Evolutionary conservation across 495 filamentous ascomycete genomes (phyloP), one percentile per base, ranked within the genome.

Genomic region (Xylaria curta): DNA sequence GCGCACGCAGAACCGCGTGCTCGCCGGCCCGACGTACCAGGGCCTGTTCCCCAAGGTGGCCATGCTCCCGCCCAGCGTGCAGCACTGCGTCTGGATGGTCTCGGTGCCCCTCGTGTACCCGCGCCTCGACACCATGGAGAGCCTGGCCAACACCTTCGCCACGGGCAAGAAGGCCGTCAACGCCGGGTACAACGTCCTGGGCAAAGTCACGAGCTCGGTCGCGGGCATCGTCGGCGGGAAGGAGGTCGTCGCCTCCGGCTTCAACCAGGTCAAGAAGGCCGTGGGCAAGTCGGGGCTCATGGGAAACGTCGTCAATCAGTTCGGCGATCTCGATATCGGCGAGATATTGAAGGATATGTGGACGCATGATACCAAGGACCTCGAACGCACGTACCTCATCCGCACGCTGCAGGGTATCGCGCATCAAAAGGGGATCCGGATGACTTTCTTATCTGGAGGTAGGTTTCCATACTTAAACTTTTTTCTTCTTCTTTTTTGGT

Each of bases 361-460:
- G 96, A 99, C 97, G 21, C 96, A 99, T 78, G 95, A 98, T 66
- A 93, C 91, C 33, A 99, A 99, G 88, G 96, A 99, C 73, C 89
- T 99, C 63, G 96, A 99, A 80, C 89, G 96, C 68, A 99, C 96
- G 36, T 99, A 99, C 78, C 84, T 99, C 60, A 97, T 99, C 79
- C 90, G 96, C 66, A 99, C 95, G 13, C 88, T 99, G 19, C 96
- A 99, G 78, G 93, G 93, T 12, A 98, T 99, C 72, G 87, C 96
- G 1, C 92, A 96, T 78, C 94, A 97, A 78, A 97, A 97, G 81
- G 92, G 92, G 42, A 82, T 99, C 66, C 92, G 96, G 17, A 97
- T 98, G 93, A 98, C 94, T 15, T 98, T 99, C 83, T 82, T 99
- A 66, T 95, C 92, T 46, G 96, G 96, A 74, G 88, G 89, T 89